Conservation (phyloP, 805 yeast genomes). For the Yueomyces sp. region DNA sequence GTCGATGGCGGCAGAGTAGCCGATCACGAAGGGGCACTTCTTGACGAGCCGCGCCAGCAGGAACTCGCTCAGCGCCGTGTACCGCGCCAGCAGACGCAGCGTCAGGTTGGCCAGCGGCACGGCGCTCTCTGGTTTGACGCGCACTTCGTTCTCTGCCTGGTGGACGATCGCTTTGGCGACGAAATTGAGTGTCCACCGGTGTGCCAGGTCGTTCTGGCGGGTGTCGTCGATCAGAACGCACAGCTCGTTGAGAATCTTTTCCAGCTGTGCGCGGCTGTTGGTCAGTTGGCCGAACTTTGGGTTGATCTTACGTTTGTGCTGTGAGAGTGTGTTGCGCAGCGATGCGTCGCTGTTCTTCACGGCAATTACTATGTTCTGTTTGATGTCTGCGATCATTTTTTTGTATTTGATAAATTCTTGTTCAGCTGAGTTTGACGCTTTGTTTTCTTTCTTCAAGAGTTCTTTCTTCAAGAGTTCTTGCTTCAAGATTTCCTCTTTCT, state of each 20-base stretch:
- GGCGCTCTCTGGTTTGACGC: conserved; percentile 65
- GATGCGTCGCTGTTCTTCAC: conserved; percentile 37
- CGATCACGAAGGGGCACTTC: conserved; percentile 82
- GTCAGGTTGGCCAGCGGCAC: conserved; percentile 66
- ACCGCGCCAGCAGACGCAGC: conserved; percentile 35
- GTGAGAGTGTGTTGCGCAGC: conserved; percentile 39
- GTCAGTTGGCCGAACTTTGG: conserved; percentile 91
- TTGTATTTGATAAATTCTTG: conserved; percentile 34
- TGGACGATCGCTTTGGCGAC: conserved; percentile 75
- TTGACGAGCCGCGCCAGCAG: conserved; percentile 71
- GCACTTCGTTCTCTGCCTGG: conserved; percentile 88
- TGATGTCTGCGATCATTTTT: conserved; percentile 42
- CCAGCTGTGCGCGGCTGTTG: conserved; percentile 48
- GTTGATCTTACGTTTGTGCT: conserved; percentile 63
- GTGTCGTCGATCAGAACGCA: conserved; percentile 36
- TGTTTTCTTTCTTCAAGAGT: conserved; percentile 9
- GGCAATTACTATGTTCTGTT: conserved; percentile 41
- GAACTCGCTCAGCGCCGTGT: conserved; percentile 29
- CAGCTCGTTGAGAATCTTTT: conserved; percentile 38
- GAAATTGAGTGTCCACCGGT: conserved; percentile 64
- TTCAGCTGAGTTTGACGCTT: conserved; percentile 25
- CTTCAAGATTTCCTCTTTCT: conserved; percentile 8
- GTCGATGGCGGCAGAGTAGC: conserved; percentile 60
- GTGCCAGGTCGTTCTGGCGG: conserved; percentile 37
- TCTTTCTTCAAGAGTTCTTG: conserved; percentile 8